Base-by-base conservation (phyloP, 139 green algal genomes). In the Desmodesmus armatus region DNA sequence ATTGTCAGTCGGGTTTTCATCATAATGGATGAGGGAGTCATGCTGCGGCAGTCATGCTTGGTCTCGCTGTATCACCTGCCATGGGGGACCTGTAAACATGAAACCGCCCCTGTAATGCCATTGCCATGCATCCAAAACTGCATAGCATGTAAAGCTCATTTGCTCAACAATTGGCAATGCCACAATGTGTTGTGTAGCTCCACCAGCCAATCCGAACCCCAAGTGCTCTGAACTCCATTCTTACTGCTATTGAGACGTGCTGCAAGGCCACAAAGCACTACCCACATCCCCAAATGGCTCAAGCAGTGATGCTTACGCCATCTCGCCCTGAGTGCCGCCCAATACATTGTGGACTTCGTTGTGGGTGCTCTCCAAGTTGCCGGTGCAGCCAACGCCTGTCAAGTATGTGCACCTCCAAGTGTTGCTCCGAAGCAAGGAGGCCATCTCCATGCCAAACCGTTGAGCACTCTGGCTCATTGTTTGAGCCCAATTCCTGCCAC, bases 361-460 rank as follows among this genome's bases (percentile, higher is more conserved):
- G 29, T 80, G 72, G n/a, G 41, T 0, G 2, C 3, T 3, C 29
- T 80, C 72, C n/a, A 80, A n/a, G 44, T 80, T 80, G 44, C 44
- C 72, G 1, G 72, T 5, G n/a, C 72, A 80, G 43, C 44, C 31
- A 9, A 29, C 29, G 31, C 31, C 2, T 1, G 13, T 9, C 2
- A 3, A 23, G 44, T 80, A 80, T 31, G 44, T 80, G 72, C 72
- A 80, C 29, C 44, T 13, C 72, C 72, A 80, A 3, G 41, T 49
- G 31, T 27, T 2, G 44, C 72, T 80, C 11, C 13, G 17, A 5
- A 80, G 43, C 27, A 80, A 66, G 3, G 44, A 1, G 9, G 9
- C 29, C 43, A 41, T 11, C 29, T 27, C 9, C n/a, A 5, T 65
- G 7, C 43, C 41, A 31, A 31, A 31, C 0, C 31, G 27, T 53